Evolutionary conservation across 2,329 filamentous ascomycete species (phyloP), one percentile per base, ranked within the genome.

Genomic region (Clonostachys byssicola): DNA sequence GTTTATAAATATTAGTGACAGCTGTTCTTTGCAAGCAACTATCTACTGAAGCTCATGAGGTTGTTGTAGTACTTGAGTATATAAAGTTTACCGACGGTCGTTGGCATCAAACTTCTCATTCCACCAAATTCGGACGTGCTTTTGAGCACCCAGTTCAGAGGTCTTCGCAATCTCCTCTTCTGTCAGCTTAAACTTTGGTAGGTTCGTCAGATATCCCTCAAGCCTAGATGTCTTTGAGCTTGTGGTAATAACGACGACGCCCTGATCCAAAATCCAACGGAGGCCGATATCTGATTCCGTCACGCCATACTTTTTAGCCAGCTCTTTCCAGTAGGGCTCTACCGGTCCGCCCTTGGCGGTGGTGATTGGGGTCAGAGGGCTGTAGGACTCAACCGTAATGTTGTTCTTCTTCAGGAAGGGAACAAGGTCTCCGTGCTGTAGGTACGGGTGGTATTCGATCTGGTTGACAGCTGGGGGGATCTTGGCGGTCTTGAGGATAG

Each of bases 401-500:
- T 70, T 63, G 56, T 85, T 68, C 57, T 75, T 64, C 54, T 72
- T 73, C 62, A 77, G 77, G 65, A 78, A 88, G 13, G 70, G 64
- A 33, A 87, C 47, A 13, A 88, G 69, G 49, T 18, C 46, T 14
- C 75, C 70, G 60, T 86, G 85, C 65, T 87, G 85, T 45, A 88
- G 72, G 61, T 89, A 89, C 0, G 88, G 87, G 66, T 94, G 86
- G 59, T 80, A 84, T 70, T 92, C 88, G 59, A 92, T 87, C 73
- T 94, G 88, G 70, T 92, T 92, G 52, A 88, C 78, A 8, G 80
- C 83, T 1, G 89, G 89, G 4, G 71, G 61, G 50, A 86, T 63
- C 55, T 75, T 78, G 44, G 83, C 83, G 6, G 81, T 80, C 60
- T 75, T 62, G 3, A 85, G 68, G 40, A 85, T 60, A 3, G 68